Percentiles rank a stretch among this genome's conserved stretches.
Conservation (phyloP, 179 eudicot genomes). For the Vitellaria paradoxa region DNA sequence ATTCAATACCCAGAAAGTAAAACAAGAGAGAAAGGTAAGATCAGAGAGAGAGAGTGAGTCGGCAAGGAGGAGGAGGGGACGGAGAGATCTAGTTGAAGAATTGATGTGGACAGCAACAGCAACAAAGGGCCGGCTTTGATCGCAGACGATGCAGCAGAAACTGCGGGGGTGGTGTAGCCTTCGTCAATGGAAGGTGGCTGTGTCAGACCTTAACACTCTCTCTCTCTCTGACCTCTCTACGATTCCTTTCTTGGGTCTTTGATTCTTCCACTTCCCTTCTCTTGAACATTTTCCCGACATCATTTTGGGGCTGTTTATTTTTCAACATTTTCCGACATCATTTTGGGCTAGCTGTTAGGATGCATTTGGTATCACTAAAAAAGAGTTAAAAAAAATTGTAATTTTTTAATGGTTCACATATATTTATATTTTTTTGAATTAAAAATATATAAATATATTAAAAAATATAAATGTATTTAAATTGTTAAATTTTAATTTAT, state of each 20-base stretch:
- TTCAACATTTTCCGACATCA: too few relatives aligned
- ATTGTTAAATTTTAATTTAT: too few relatives aligned
- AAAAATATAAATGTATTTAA: too few relatives aligned
- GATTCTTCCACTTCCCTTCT: too few relatives aligned
- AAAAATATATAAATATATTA: too few relatives aligned
- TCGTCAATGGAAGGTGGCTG: background rate
- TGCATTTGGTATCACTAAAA: too few relatives aligned
- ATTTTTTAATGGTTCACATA: too few relatives aligned
- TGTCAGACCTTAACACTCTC: conserved; percentile 6
- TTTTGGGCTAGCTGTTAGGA: too few relatives aligned
- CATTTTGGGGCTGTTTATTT: too few relatives aligned
- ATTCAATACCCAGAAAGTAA: background rate
- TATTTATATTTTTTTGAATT: too few relatives aligned
- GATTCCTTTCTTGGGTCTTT: background rate
- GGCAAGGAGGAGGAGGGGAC: background rate
- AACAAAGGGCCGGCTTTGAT: background rate
- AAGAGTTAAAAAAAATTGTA: too few relatives aligned
- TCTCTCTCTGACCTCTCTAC: background rate
- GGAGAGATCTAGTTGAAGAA: background rate
- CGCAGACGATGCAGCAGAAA: background rate
- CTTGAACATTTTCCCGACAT: too few relatives aligned
- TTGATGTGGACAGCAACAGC: background rate
- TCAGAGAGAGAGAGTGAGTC: background rate
- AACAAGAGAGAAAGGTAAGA: background rate
- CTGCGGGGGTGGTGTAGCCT: background rate